phyloP scores from a whole-genome alignment of 225 moss, liverwort and hornwort genomes.

The Anthoceros angustus region DNA sequence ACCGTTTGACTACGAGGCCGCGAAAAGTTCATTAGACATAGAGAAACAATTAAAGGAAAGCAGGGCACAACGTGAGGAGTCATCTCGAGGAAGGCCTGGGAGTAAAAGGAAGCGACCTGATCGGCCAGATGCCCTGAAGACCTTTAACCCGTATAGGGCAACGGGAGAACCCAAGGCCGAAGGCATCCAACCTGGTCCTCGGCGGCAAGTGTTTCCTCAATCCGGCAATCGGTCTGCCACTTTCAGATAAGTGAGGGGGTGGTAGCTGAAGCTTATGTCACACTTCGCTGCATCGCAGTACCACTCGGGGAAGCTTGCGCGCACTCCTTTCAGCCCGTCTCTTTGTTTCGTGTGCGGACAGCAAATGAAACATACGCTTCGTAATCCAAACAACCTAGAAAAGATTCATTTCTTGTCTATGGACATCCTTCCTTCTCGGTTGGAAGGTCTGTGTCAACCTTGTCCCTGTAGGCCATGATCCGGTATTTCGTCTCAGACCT shows the following conservation, averaged over 20 bases:
- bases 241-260: not conserved
- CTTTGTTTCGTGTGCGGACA: too few species aligned
- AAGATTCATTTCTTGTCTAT: too few species aligned
- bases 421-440: not conserved
- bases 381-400: too few species aligned
- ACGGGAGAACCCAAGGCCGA: not conserved
- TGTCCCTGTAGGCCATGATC: conserved; percentile 66
- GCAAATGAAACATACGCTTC: too few species aligned
- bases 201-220: not conserved
- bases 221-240: not conserved
- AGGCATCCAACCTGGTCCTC: not conserved
- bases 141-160: not conserved
- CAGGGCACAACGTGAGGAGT: not conserved
- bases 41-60: not conserved
- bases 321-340: too few species aligned
- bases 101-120: not conserved
- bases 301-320: too few species aligned
- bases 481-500: conserved; percentile 70
- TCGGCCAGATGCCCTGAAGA: not conserved
- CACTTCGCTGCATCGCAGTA: too few species aligned
- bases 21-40: not conserved
- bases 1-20: not conserved
- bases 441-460: not conserved
- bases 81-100: not conserved
- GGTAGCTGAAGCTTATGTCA: too few species aligned